Conservation (phyloP, 306 rosid genomes). For the Cicer cuneatum region DNA sequence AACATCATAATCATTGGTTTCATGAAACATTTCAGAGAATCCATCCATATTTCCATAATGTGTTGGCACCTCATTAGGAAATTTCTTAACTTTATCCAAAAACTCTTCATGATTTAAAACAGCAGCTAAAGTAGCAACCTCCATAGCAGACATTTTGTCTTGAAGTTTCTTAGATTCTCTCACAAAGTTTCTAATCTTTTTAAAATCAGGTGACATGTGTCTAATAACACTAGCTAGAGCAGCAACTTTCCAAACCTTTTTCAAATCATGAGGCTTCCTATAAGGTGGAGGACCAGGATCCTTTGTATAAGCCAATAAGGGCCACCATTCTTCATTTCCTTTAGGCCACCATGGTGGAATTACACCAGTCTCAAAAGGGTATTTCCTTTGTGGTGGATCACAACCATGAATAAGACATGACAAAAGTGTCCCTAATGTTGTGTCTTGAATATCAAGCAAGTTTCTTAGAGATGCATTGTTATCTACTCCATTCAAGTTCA, state of each 20-base stretch:
- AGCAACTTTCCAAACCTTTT: constrained; percentile 73
- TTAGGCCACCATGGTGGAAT: constrained; percentile 82
- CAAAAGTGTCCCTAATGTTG: constrained; percentile 67
- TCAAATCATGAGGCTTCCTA: constrained; percentile 73
- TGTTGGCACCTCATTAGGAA: background rate
- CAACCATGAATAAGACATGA: constrained; percentile 68
- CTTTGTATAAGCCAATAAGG: constrained; percentile 47
- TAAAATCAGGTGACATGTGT: constrained; percentile 61
- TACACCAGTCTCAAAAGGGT: constrained; percentile 67
- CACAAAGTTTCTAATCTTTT: constrained; percentile 59
- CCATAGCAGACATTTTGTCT: constrained; percentile 72
- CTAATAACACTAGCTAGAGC: constrained; percentile 69
- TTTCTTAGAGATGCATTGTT: background rate
- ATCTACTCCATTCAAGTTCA: constrained; percentile 7
- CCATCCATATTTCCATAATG: background rate
- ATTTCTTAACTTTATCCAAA: constrained; percentile 39
- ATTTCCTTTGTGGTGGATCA: constrained; percentile 68
- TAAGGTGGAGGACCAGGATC: constrained; percentile 75
- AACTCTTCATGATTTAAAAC: constrained; percentile 61
- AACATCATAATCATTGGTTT: background rate
- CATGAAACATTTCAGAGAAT: background rate
- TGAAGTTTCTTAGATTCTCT: constrained; percentile 63
- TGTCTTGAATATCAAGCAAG: constrained; percentile 60
- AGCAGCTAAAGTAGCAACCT: constrained; percentile 60
- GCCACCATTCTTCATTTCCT: constrained; percentile 72